Percentiles rank a stretch among this genome's conserved stretches.
Conservation (phyloP, 2,329 filamentous ascomycete genomes). For the Fusarium xylarioides region DNA sequence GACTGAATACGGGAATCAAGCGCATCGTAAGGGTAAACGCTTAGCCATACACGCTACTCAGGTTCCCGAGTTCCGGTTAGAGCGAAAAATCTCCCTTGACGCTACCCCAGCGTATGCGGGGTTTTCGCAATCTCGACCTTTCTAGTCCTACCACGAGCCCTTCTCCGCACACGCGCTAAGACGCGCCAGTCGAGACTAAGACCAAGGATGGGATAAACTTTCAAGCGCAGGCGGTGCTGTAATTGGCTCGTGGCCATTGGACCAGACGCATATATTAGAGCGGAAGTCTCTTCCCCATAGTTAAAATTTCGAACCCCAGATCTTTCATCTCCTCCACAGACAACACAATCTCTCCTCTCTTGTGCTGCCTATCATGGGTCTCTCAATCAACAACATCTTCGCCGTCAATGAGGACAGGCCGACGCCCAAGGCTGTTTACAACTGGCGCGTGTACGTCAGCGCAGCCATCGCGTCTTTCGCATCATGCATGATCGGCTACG, state of each 20-base stretch:
- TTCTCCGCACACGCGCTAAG: neutral
- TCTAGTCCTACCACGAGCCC: neutral
- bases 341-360: neutral
- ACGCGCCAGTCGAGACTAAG: neutral
- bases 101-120: conserved; percentile 3
- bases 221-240: neutral
- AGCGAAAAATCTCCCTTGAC: neutral
- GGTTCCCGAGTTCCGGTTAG: neutral
- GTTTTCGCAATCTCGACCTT: neutral
- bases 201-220: conserved; percentile 1
- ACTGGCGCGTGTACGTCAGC: conserved; percentile 66
- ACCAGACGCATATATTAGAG: neutral
- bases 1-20: neutral
- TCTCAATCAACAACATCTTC: conserved; percentile 54
- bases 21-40: neutral
- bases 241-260: neutral
- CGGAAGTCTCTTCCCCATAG: neutral
- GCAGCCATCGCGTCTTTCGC: conserved; percentile 64
- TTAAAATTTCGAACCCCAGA: neutral
- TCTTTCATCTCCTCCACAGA: neutral
- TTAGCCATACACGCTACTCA: neutral
- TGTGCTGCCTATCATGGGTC: neutral
- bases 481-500: conserved; percentile 68
- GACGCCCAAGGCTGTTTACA: conserved; percentile 66
- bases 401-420: conserved; percentile 64